A percentile compares a stretch with the other conserved stretches of the same genome.
Evolutionary conservation across 2,329 filamentous ascomycete species (phyloP).

Genomic region (Pyrenophora tritici-repentis): DNA sequence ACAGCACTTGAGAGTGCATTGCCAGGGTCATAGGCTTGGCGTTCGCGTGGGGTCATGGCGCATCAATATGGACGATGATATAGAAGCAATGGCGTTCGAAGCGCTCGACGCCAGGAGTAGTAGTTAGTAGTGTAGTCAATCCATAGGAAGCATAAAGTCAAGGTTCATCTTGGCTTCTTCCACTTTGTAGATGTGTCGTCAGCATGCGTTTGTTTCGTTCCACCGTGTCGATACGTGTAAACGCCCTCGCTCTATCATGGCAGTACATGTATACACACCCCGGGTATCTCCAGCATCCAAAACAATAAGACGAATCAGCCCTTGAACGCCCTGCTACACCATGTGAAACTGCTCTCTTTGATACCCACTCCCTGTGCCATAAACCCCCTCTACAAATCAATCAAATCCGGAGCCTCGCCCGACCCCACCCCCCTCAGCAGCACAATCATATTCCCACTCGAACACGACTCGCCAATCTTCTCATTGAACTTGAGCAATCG

Average conservation of each 20-base stretch:
- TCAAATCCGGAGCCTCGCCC: slow-evolving; percentile 68
- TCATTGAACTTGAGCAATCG: slow-evolving; percentile 85
- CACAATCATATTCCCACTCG: slow-evolving; percentile 88
- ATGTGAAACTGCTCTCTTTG: no score
- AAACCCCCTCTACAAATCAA: slow-evolving; percentile 54
- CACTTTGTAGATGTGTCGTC: no score
- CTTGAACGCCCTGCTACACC: background rate
- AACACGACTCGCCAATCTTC: slow-evolving; percentile 74
- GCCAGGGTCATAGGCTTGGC: background rate
- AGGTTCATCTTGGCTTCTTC: no score
- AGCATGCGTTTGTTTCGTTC: no score
- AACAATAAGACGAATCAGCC: background rate
- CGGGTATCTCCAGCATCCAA: slow-evolving; percentile 22
- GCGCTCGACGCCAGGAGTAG: slow-evolving; percentile 20
- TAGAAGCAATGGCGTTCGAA: slow-evolving; percentile 20
- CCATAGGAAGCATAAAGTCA: no score
- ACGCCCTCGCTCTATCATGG: background rate
- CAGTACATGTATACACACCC: background rate
- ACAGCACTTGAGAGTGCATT: no score
- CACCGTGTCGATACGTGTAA: no score
- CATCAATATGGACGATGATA: background rate
- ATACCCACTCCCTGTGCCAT: background rate
- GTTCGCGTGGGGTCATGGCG: background rate
- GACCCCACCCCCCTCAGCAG: slow-evolving; percentile 85
- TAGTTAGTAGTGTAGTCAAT: background rate